Conservation (phyloP, 1,139 yeast genomes). For the Hansenula lynferdii region DNA sequence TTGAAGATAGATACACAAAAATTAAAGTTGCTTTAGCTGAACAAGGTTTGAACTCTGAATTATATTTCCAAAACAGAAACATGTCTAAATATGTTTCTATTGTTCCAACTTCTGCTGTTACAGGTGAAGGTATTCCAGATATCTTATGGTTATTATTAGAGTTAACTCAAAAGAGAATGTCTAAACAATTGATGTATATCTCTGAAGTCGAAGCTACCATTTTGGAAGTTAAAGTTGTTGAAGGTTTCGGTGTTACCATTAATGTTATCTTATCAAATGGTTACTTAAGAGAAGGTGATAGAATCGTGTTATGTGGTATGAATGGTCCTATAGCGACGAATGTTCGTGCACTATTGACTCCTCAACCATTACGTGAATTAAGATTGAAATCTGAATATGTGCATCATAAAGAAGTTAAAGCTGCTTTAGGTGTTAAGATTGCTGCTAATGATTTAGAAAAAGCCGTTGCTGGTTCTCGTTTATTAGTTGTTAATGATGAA, state of each 20-base stretch:
- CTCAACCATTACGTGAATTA: constrained; percentile 95
- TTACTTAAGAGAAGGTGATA: constrained; percentile 88
- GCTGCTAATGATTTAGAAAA: constrained; percentile 97
- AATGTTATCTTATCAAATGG: constrained; percentile 97
- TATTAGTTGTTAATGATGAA: constrained; percentile 92
- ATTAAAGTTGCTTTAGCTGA: constrained; percentile 92
- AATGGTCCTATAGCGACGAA: constrained; percentile 99
- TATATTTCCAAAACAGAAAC: constrained; percentile 92
- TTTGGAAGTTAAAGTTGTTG: constrained; percentile 96
- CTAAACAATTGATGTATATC: constrained; percentile 95
- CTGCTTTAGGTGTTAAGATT: constrained; percentile 97
- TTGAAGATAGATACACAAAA: constrained; percentile 79
- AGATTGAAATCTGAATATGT: constrained; percentile 93
- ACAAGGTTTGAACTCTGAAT: constrained; percentile 97
- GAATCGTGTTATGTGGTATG: constrained; percentile 94
- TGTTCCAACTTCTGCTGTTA: constrained; percentile 97
- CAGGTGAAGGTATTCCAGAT: constrained; percentile 99
- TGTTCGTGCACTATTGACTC: constrained; percentile 92
- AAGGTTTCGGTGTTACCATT: constrained; percentile 98
- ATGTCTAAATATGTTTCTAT: constrained; percentile 90
- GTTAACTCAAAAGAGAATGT: constrained; percentile 97
- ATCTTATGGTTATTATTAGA: constrained; percentile 92
- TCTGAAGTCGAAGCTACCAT: constrained; percentile 93
- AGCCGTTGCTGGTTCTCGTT: constrained; percentile 98
- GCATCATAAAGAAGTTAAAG: constrained; percentile 96